Evolutionary conservation across 257 asterid genomes (phyloP).

Genomic region (Ehretia macrophylla): DNA sequence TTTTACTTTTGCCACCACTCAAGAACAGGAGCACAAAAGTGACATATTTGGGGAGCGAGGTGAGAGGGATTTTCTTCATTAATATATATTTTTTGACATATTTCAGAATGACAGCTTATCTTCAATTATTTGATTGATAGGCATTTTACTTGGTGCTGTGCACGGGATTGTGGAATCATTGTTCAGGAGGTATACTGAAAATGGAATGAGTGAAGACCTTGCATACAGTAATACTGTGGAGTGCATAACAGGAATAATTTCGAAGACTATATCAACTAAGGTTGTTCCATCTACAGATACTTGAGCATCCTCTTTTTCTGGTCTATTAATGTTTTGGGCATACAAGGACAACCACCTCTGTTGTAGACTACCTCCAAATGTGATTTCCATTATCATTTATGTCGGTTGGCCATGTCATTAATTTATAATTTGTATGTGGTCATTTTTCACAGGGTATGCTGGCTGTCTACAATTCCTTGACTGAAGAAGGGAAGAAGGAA

Average conservation of each 20-base stretch:
- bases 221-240: slow-evolving; percentile 96
- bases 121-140: slow-evolving; percentile 31
- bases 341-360: too few relatives aligned
- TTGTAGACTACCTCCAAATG: too few relatives aligned
- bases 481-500: slow-evolving; percentile 72
- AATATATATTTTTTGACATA: not conserved
- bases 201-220: slow-evolving; percentile 86
- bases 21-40: slow-evolving; percentile 86
- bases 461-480: slow-evolving; percentile 69
- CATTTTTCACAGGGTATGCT: slow-evolving; percentile 77
- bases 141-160: slow-evolving; percentile 95
- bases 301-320: too few relatives aligned
- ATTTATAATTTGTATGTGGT: not conserved
- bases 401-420: not conserved
- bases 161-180: slow-evolving; percentile 92
- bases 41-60: slow-evolving; percentile 98
- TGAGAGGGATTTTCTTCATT: slow-evolving; percentile 18
- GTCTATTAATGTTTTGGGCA: too few relatives aligned
- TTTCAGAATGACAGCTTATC: slow-evolving; percentile 10
- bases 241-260: slow-evolving; percentile 77
- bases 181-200: slow-evolving; percentile 88
- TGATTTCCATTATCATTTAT: too few relatives aligned
- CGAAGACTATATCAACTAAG: slow-evolving; percentile 88
- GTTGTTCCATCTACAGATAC: slow-evolving; percentile 24
- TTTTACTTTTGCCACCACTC: slow-evolving; percentile 86